Evolutionary conservation across 169 alveolate species (phyloP), one percentile per base, ranked within the genome.

Genomic region (Eimeria tenella): DNA sequence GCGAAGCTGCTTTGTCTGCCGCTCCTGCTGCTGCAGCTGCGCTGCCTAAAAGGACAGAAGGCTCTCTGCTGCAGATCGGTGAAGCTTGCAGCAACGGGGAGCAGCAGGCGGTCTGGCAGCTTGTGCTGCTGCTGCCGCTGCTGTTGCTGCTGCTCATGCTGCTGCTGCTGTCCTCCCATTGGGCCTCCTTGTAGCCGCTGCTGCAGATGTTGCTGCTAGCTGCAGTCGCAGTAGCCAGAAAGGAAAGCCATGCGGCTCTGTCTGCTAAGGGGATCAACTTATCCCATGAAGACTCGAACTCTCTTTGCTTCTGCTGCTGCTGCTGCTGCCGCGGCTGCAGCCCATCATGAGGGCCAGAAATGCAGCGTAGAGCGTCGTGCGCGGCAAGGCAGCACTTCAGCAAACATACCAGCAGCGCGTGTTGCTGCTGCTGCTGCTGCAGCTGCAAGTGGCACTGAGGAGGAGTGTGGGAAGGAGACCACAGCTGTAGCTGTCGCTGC

Each of bases 361-460:
- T 75, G 86, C 86, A 42, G 65, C 86, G 19, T 5, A 75, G 49
- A 10, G 49, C 49, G 1, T 17, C 23, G 63, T 56, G 53, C 31
- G 86, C 86, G 4, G 60, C 49, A 49, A 75, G 86, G 50, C 86
- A 42, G 86, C 86, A 75, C 17, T n/a, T 11, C 65, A 75, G 49
- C 65, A 75, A n/a, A 11, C 68, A 50, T 7, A 5, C 63, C 86
- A 75, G 86, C 86, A 75, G 49, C 63, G 21, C 86, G 65, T 42
- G 52, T 11, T 75, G 86, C 65, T 75, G 86, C 65, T 75, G 86
- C 86, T 75, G 86, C 86, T 75, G 86, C 86, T 75, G 86, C 65
- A 75, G 52, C 65, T 42, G 86, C 65, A 75, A 31, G 49, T 75
- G 86, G n/a, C 60, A 50, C 50, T 75, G 63, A 3, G 86, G 60